Percentiles rank a stretch among this genome's conserved stretches.
Evolutionary conservation across 2,329 filamentous ascomycete genomes (phyloP).

Genomic region (Hypocrella siamensis): DNA sequence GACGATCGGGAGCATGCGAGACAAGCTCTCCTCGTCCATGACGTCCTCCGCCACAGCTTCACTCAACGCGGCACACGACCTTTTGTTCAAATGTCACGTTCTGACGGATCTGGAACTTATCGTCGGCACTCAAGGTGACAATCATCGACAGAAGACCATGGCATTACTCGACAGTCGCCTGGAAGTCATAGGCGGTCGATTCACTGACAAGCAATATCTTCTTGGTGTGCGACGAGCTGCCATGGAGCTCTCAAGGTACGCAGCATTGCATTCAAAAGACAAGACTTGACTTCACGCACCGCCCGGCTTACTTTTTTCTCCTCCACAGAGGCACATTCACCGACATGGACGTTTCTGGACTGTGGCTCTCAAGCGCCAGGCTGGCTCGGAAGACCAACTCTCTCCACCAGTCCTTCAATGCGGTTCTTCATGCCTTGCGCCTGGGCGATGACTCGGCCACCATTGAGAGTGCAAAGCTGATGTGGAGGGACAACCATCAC

Average conservation of each 20-base stretch:
- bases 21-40: slow-evolving; percentile 56
- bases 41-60: slow-evolving; percentile 66
- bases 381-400: slow-evolving; percentile 76
- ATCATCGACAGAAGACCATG: slow-evolving; percentile 18
- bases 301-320: not conserved
- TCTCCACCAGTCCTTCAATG: slow-evolving; percentile 80
- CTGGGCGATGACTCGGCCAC: slow-evolving; percentile 76
- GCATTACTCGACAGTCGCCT: slow-evolving; percentile 52
- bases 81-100: slow-evolving; percentile 74
- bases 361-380: slow-evolving; percentile 75
- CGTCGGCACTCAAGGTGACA: slow-evolving; percentile 29
- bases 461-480: slow-evolving; percentile 81
- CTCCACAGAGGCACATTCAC: slow-evolving; percentile 40
- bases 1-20: slow-evolving; percentile 49
- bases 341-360: slow-evolving; percentile 59
- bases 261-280: not conserved
- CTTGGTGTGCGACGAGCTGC: slow-evolving; percentile 72
- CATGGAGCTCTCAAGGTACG: slow-evolving; percentile 63
- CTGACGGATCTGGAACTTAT: slow-evolving; percentile 78
- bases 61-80: slow-evolving; percentile 68
- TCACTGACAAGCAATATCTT: slow-evolving; percentile 86
- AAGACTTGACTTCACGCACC: not conserved
- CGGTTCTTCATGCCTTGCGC: slow-evolving; percentile 74
- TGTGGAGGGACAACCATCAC: slow-evolving; percentile 89
- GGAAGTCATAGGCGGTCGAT: slow-evolving; percentile 77